Evolutionary conservation across 2,329 filamentous ascomycete genomes (phyloP).

Genomic region (Stagonosporopsis vannaccii): DNA sequence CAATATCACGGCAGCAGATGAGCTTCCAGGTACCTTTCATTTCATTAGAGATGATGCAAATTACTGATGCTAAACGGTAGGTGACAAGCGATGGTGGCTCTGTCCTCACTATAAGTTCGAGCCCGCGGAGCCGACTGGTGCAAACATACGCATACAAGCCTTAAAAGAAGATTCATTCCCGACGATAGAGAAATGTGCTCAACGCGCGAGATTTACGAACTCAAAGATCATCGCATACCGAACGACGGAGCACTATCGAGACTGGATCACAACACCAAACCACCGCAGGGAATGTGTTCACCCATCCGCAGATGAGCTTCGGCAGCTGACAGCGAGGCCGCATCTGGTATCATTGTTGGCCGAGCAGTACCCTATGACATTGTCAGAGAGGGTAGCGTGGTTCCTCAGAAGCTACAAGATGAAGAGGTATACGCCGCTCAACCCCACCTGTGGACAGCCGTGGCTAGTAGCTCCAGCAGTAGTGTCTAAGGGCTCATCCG

Average conservation of each 20-base stretch:
- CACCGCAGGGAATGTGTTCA: background rate
- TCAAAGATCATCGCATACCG: background rate
- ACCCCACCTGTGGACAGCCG: background rate
- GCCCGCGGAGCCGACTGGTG: background rate
- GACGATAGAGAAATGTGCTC: background rate
- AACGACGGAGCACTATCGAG: background rate
- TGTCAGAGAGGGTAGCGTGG: background rate
- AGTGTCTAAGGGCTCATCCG: background rate
- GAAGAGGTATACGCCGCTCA: background rate
- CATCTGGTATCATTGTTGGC: background rate
- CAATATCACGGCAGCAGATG: background rate
- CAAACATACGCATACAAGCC: background rate
- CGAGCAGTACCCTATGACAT: background rate
- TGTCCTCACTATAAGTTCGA: constrained; percentile 10
- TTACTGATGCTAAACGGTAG: background rate
- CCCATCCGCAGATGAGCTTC: background rate
- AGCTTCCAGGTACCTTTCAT: background rate
- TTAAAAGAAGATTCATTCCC: background rate
- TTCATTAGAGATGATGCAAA: background rate
- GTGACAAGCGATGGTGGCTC: constrained; percentile 8
- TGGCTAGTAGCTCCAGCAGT: background rate
- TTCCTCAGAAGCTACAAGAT: constrained; percentile 3
- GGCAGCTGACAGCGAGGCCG: background rate
- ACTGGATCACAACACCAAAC: background rate
- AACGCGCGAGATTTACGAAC: constrained; percentile 3